phyloP scores from a whole-genome alignment of 495 filamentous ascomycete species.

The Neurospora pannonica region DNA sequence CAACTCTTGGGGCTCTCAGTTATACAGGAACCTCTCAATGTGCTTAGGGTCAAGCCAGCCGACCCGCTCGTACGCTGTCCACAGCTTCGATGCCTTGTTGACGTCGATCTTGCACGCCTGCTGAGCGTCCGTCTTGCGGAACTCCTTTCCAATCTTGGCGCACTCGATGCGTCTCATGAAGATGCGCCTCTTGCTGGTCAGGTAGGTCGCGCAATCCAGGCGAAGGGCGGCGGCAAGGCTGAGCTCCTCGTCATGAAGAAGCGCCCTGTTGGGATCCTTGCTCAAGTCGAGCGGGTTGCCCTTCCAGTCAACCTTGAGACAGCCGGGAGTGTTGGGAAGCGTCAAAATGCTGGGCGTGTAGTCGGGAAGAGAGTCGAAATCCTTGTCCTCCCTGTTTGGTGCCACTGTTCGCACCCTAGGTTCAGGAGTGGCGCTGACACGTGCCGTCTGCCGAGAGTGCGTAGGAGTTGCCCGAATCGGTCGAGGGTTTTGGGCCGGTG shows the following conservation, averaged over 20 bases:
- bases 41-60: slow-evolving; percentile 70
- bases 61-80: slow-evolving; percentile 82
- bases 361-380: slow-evolving; percentile 71
- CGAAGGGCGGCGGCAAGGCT: slow-evolving; percentile 70
- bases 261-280: slow-evolving; percentile 64
- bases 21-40: slow-evolving; percentile 44
- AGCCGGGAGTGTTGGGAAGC: slow-evolving; percentile 49
- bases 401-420: slow-evolving; percentile 31
- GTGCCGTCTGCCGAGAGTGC: slow-evolving; percentile 21
- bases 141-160: slow-evolving; percentile 66
- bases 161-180: slow-evolving; percentile 69
- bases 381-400: slow-evolving; percentile 70
- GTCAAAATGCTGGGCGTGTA: slow-evolving; percentile 64
- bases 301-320: slow-evolving; percentile 83
- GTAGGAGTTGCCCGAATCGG: slow-evolving; percentile 21
- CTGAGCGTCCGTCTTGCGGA: slow-evolving; percentile 95
- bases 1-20: neutral
- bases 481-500: slow-evolving; percentile 16
- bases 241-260: slow-evolving; percentile 75
- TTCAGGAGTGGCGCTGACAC: slow-evolving; percentile 38
- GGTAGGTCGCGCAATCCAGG: slow-evolving; percentile 81
- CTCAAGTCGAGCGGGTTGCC: slow-evolving; percentile 69
- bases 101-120: slow-evolving; percentile 97
- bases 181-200: slow-evolving; percentile 91
- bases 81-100: slow-evolving; percentile 95